Percentiles rank a stretch among this genome's conserved stretches.
Evolutionary conservation across 495 filamentous ascomycete species (phyloP).

Genomic region (Pseudomonodictys pantanalensis): DNA sequence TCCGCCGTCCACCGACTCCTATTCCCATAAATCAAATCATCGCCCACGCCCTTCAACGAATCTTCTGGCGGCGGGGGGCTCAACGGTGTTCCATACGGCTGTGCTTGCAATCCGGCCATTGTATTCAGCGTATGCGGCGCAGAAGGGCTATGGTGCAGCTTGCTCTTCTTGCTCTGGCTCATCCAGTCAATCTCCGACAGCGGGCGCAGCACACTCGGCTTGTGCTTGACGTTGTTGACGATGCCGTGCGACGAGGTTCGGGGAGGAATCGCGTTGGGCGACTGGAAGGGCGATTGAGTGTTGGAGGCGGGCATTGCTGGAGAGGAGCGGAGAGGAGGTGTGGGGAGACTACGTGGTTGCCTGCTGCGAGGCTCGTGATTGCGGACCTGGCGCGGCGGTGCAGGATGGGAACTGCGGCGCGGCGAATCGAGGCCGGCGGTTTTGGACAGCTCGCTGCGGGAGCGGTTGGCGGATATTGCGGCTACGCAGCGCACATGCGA

Average conservation of each 20-base stretch:
- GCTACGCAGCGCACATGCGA: too few species aligned
- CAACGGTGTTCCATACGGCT: conserved; percentile 15
- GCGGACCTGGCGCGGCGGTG: too few species aligned
- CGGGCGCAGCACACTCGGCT: conserved; percentile 48
- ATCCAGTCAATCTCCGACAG: conserved; percentile 60
- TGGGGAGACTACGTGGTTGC: neutral
- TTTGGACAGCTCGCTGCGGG: too few species aligned
- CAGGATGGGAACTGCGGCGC: too few species aligned
- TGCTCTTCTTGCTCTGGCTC: conserved; percentile 36
- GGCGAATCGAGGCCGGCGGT: too few species aligned
- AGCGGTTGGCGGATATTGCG: too few species aligned
- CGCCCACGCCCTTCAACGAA: conserved; percentile 23
- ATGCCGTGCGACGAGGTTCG: conserved; percentile 65
- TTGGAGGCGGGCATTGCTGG: neutral
- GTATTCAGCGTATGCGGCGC: conserved; percentile 4
- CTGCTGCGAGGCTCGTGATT: neutral
- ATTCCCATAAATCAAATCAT: conserved; percentile 31
- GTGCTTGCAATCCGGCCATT: neutral
- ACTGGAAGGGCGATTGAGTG: conserved; percentile 36
- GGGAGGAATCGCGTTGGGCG: conserved; percentile 68
- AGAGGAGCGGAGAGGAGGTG: conserved; percentile 7
- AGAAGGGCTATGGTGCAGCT: conserved; percentile 13
- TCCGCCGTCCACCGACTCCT: conserved; percentile 36
- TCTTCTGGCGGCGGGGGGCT: conserved; percentile 28
- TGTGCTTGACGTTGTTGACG: conserved; percentile 35